Base-by-base conservation (phyloP, 768 basidiomycete species). In the Polyporus arcularius region DNA sequence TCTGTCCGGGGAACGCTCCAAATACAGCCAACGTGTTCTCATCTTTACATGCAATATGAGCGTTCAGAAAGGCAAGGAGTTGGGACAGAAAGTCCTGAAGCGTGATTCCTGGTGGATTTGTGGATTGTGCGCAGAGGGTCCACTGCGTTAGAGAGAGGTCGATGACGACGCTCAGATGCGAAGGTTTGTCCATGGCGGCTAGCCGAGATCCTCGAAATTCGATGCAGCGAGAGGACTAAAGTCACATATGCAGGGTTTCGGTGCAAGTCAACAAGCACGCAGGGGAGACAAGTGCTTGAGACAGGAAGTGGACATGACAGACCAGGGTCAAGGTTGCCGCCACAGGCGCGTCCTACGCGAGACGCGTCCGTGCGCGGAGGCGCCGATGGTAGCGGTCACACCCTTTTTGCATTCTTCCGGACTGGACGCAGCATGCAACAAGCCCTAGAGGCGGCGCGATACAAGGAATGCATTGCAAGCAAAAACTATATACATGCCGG, bases 21-120 rank as follows among this genome's bases (percentile, higher is more conserved):
- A 94, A 96, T 57, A 98, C 90, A 6, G 94, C 92, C 41, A 99
- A 80, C 4, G 90, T 85, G 71, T 99, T 99, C 72, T 96, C 95
- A 76, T 95, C 89, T 65, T 89, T 86, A 63, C 86, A 83, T 1
- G 95, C 95, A 61, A 98, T 83, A 75, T 98, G 95, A 3, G 94
- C 85, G 70, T 99, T 98, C 69, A 96, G 79, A 69, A 98, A 96
- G 32, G 91, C 88, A 58, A 98, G 83, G 30, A 97, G 78, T 68
- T 94, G 91, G 3, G 92, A 85, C 48, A 98, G 79, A 71, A 98
- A 97, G 1, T 81, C 67, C 18, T 82, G 75, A 46, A 98, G 81
- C 2, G 87, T 72, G 12, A 98, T 75, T 30, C 62, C 57, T 0
- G 86, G 80, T 3, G 80, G 67, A 46, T 78, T 73, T 1, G 85